These are phyloP conservation scores for Aspergillus asperescens DNA, from an alignment of 495 filamentous ascomycete genomes.

Conservation along the genomic window DNA sequence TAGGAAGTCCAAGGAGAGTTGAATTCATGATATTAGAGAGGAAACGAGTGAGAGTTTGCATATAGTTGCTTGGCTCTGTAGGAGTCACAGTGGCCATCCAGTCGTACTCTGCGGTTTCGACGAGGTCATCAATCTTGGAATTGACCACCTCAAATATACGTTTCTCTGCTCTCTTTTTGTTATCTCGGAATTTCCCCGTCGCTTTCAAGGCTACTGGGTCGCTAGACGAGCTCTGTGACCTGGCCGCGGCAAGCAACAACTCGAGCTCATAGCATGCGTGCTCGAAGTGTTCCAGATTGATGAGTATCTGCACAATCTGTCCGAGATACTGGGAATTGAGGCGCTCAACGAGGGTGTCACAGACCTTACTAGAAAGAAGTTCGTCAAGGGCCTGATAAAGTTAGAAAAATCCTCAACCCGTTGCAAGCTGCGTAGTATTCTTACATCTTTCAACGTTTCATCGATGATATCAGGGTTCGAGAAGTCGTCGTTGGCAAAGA, in stretches of 20 bases:
- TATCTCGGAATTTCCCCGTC: conserved; percentile 76
- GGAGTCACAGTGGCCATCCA: conserved; percentile 69
- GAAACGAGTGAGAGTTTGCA: conserved; percentile 87
- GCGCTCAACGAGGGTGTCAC: conserved; percentile 79
- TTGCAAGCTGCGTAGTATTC: conserved; percentile 6
- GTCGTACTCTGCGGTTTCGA: conserved; percentile 95
- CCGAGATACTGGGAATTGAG: conserved; percentile 89
- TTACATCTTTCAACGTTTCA: conserved; percentile 72
- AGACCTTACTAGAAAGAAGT: conserved; percentile 84
- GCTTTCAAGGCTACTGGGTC: conserved; percentile 71
- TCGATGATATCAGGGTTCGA: conserved; percentile 81
- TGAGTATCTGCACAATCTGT: conserved; percentile 96
- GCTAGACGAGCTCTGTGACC: conserved; percentile 66
- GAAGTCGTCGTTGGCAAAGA: conserved; percentile 92
- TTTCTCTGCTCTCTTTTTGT: conserved; percentile 95
- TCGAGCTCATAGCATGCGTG: conserved; percentile 85
- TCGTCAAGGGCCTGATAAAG: conserved; percentile 66
- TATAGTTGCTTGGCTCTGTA: conserved; percentile 78
- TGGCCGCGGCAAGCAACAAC: conserved; percentile 69
- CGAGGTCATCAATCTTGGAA: conserved; percentile 95
- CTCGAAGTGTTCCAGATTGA: conserved; percentile 96
- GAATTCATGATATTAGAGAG: conserved; percentile 96
- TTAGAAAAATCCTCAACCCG: conserved; percentile 11
- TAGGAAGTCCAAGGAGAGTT: conserved; percentile 81
- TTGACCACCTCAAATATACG: conserved; percentile 98